Evolutionary conservation across 106 monocot species (phyloP), one percentile per base, ranked within the genome.

Genomic region (Cymbidium sinense): DNA sequence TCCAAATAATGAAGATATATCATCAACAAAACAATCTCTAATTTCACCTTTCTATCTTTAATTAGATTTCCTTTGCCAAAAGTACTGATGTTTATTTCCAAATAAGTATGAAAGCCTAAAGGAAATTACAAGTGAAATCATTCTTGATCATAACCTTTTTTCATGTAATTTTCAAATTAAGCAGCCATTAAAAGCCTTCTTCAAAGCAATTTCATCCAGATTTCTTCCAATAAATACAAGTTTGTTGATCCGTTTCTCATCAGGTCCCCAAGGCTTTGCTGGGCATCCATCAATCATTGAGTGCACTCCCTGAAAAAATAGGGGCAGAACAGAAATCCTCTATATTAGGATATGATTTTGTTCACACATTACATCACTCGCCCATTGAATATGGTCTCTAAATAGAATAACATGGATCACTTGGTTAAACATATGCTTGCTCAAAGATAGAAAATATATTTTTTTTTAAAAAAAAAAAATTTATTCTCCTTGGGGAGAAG

Each of bases 161-260:
- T 52, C 13, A 12, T 13, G 9, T 37, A 1, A 15, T 44, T 44
- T 65, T 92, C 80, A 93, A n/a, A 85, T 81, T 76, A 96, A 89
- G 64, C 96, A 96, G 1, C 96, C 96, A 33, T 84, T 93, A 77
- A 96, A 96, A 71, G 89, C 96, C 79, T 96, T 96, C 51, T 86
- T 89, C 82, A 96, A 72, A 17, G 88, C 81, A 74, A 39, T 79
- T 82, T 96, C 93, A 55, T 96, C 83, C 77, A 96, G 85, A 76
- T 96, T 89, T 76, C 88, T 93, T 69, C 96, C 96, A n/a, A 96
- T 96, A 76, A 96, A 96, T 34, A 96, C 96, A 20, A 96, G 85
- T 70, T 93, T 96, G 86, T 86, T 93, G 64, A 91, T 79, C 58
- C 81, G 86, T 58, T 88, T 91, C 80, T 96, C 93, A n/a, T 87